These are phyloP conservation scores for Sclerotinia sclerotiorum DNA, from an alignment of 2,329 filamentous ascomycete species.

Conservation along the genomic window DNA sequence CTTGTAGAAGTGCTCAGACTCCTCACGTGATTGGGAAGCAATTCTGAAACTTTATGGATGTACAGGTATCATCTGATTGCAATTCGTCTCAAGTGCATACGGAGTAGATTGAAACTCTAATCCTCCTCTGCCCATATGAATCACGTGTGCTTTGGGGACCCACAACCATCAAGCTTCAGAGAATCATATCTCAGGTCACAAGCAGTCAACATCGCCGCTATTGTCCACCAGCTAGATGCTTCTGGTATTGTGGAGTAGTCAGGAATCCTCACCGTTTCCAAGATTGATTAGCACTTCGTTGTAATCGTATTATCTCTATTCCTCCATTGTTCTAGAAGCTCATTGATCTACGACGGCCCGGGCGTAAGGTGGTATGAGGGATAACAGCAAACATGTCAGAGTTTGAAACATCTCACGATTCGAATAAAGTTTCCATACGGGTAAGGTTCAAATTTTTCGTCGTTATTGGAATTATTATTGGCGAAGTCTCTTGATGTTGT, in stretches of 20 bases:
- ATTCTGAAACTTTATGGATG: no score
- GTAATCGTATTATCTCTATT: not conserved
- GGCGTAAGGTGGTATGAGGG: not conserved
- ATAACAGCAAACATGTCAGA: not conserved
- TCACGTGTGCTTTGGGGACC: not conserved
- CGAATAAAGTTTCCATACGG: not conserved
- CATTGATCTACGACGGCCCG: not conserved
- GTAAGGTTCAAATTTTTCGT: not conserved
- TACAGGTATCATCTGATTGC: no score
- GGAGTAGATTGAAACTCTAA: no score
- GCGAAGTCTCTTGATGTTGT: not conserved
- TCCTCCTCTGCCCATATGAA: no score
- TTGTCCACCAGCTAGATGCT: not conserved
- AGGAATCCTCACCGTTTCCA: not conserved
- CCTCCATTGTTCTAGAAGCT: not conserved
- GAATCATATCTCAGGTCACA: not conserved
- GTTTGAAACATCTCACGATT: constrained; percentile 8
- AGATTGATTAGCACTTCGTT: not conserved
- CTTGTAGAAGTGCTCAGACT: no score
- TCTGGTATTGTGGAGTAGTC: not conserved
- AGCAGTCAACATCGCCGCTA: no score
- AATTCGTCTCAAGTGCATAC: no score
- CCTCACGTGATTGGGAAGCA: no score
- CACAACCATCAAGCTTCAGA: not conserved
- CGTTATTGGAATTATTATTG: not conserved